Evolutionary conservation across 257 asterid genomes (phyloP), one percentile per base, ranked within the genome.

Genomic region (Solanum neorickii): DNA sequence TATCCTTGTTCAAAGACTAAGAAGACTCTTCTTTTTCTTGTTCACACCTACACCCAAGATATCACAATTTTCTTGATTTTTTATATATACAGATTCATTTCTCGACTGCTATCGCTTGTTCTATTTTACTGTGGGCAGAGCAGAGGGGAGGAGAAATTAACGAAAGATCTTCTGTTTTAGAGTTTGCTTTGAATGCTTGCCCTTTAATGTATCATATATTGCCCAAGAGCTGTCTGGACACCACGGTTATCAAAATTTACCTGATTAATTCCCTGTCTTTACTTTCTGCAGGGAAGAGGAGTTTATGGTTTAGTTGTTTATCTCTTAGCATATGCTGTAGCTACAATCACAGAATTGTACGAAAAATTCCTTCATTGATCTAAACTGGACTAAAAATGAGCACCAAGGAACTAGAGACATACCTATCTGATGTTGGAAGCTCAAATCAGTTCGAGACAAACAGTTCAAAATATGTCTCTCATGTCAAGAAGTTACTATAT

Each of bases 401-500:
- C 42, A 80, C 42, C 68, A 27, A 16, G 68, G 85, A 80, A 47
- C 44, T 15, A 47, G 68, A 47, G 68, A 9, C 41, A 16, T 27
- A 47, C 44, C 29, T 9, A 29, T 35, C 68, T 47, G 83, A 83
- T 65, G 84, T 74, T 18, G 92, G 87, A 70, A 89, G 72, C 90
- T 83, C 93, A 18, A 89, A 90, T 86, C 84, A 88, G 21, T 88
- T 92, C 0, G 92, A 87, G 76, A 75, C 87, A 14, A 89, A 87
- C 82, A 82, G 87, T 87, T 90, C 95, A 15, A 84, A 83, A 29
- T 87, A 72, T 42, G 94, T 94, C 12, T 86, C 88, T 44, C 90
- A 84, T n/a, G 98, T 91, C 65, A 93, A 93, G 94, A 93, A 92
- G 89, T 94, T 97, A 86, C 90, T 95, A 47, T 86, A 90, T 60